Evolutionary conservation across 2,329 filamentous ascomycete genomes (phyloP).

Genomic region (Fusarium annulatum): DNA sequence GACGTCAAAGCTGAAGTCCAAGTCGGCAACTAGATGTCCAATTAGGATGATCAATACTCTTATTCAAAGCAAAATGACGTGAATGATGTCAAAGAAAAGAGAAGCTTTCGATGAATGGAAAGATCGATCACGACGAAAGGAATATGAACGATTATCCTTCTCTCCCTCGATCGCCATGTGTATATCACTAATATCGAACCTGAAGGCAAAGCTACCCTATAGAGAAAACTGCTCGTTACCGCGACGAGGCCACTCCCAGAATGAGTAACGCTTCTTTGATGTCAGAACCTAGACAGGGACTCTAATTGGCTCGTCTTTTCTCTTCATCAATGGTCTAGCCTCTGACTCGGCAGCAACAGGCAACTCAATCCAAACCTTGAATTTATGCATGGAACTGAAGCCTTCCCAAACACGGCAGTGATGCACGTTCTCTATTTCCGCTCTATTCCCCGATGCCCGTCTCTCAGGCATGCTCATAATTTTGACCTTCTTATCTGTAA

Average conservation of each 20-base stretch:
- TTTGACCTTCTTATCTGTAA: not conserved
- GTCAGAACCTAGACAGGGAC: fast-evolving
- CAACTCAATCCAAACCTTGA: not conserved
- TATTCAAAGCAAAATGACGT: not conserved
- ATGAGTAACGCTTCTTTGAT: fast-evolving
- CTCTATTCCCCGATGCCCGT: not conserved
- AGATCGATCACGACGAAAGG: fast-evolving
- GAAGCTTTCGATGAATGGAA: fast-evolving
- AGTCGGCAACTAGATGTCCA: no score
- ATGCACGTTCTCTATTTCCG: not conserved
- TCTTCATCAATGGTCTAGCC: not conserved
- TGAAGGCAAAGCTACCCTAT: not conserved
- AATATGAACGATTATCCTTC: fast-evolving
- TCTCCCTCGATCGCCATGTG: not conserved
- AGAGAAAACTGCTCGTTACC: not conserved
- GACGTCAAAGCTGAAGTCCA: not conserved
- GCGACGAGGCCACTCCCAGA: not conserved
- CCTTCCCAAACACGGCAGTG: not conserved
- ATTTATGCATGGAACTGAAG: not conserved
- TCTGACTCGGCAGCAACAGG: not conserved
- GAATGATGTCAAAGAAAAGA: not conserved
- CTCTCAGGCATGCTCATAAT: not conserved
- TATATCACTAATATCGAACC: not conserved
- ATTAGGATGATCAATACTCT: no score
- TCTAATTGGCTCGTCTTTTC: not conserved